Conservation (phyloP, 768 basidiomycete species). For the Amanita brunnescens region DNA sequence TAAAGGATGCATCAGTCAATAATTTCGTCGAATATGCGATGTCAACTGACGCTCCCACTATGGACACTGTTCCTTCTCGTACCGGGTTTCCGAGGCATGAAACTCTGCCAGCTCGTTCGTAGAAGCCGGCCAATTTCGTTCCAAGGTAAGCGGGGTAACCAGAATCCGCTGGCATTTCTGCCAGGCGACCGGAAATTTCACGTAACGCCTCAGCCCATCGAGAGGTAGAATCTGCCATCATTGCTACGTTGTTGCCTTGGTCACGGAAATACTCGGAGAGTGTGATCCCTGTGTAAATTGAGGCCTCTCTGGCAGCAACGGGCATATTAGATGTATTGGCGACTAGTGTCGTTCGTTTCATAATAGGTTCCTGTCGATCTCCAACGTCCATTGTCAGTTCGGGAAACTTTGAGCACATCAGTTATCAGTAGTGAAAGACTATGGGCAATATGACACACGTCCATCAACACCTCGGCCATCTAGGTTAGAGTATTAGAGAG, state of each 20-base stretch:
- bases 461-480: constrained; percentile 99
- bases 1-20: constrained; percentile 11
- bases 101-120: constrained; percentile 97
- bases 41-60: constrained; percentile 89
- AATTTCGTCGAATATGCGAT: not conserved
- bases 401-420: constrained; percentile 51
- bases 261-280: constrained; percentile 99
- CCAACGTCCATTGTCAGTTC: constrained; percentile 87
- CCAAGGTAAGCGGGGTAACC: constrained; percentile 97
- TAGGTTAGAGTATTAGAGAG: constrained; percentile 19
- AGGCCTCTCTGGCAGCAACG: constrained; percentile 97
- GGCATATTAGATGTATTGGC: constrained; percentile 99
- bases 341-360: constrained; percentile 98
- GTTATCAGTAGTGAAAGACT: not conserved
- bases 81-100: constrained; percentile 83
- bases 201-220: constrained; percentile 99
- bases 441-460: constrained; percentile 39
- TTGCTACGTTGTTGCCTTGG: constrained; percentile 93
- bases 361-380: constrained; percentile 95
- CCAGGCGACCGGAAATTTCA: constrained; percentile 98
- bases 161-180: constrained; percentile 99
- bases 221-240: constrained; percentile 99
- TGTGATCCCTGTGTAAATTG: constrained; percentile 99
- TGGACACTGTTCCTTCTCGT: constrained; percentile 90
- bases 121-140: constrained; percentile 95